These are phyloP conservation scores for Cladobotryum mycophilum DNA, from an alignment of 2,329 filamentous ascomycete species.

Conservation along the genomic window DNA sequence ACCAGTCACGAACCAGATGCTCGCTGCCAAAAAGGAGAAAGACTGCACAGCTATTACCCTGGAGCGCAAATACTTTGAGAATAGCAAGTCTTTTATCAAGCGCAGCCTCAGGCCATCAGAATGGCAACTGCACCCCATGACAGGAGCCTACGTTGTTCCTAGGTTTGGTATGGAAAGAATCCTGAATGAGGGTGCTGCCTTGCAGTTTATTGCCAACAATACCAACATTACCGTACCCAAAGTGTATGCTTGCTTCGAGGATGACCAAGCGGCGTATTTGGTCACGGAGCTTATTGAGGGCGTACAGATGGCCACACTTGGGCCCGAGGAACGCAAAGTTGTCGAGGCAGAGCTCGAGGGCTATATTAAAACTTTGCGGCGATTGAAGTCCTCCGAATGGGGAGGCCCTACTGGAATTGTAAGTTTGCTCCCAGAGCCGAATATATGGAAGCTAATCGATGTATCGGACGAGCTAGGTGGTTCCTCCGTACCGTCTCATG, in stretches of 20 bases:
- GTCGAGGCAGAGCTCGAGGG: slow-evolving; percentile 13
- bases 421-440: not conserved
- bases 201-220: slow-evolving; percentile 14
- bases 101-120: slow-evolving; percentile 13
- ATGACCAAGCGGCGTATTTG: slow-evolving; percentile 14
- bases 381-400: slow-evolving; percentile 14
- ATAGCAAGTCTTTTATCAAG: slow-evolving; percentile 12
- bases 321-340: slow-evolving; percentile 3
- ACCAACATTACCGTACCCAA: slow-evolving; percentile 17
- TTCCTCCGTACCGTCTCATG: slow-evolving; percentile 15
- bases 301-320: slow-evolving; percentile 11
- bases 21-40: slow-evolving; percentile 9
- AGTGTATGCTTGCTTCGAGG: slow-evolving; percentile 15
- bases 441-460: not conserved
- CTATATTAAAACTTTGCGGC: slow-evolving; percentile 7
- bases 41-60: slow-evolving; percentile 5
- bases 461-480: slow-evolving; percentile 5
- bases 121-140: slow-evolving; percentile 11
- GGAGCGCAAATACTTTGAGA: slow-evolving; percentile 11
- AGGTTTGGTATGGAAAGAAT: slow-evolving; percentile 14
- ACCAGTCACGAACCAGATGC: slow-evolving; percentile 9
- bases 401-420: slow-evolving; percentile 13
- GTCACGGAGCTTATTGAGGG: slow-evolving; percentile 15
- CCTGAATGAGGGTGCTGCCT: slow-evolving; percentile 14
- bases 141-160: slow-evolving; percentile 8